Evolutionary conservation across 768 basidiomycete genomes (phyloP), one percentile per base, ranked within the genome.

Genomic region (Gloeostereum incarnatum): DNA sequence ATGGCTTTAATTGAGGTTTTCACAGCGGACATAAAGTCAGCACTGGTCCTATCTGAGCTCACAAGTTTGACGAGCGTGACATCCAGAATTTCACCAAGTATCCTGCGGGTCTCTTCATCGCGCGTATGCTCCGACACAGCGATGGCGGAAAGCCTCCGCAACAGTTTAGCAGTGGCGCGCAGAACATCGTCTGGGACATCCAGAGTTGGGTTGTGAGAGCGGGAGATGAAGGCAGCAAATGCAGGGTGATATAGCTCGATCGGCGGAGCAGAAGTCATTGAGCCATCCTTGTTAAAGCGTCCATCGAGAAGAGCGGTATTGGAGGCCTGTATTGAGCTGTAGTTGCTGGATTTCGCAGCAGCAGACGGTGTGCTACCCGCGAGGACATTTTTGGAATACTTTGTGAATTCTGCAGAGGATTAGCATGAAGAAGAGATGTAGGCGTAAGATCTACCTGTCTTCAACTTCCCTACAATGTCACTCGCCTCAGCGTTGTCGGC

Each of bases 181-280:
- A 49, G 8, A 7, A 46, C 6, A 17, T 45, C 27, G 3, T 22
- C 1, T 0, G 50, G 50, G 13, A 44, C 33, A 2, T 18, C 2
- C 5, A 50, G 41, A 1, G 11, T 1, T 0, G 40, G 36, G 2
- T 51, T 39, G 26, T 43, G 45, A 6, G 43, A 44, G 3, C 47
- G 46, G 32, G 45, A 39, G 0, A 34, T 35, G 35, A 54, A 54
- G 17, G 22, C 30, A 9, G 48, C 39, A 6, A 54, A 54, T 17
- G 40, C 41, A 3, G 48, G 44, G 17, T 48, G 23, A 29, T 43
- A 46, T 13, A 46, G 7, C 32, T 46, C 36, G 14, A 42, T 46
- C 2, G 36, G 41, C 20, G 36, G 37, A 0, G 39, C 43, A 11
- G 43, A 46, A 30, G 45, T 33, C 6, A 6, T 17, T 2, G 32